phyloP scores from a whole-genome alignment of 2,329 filamentous ascomycete genomes.

The Paecilomyces formosus region DNA sequence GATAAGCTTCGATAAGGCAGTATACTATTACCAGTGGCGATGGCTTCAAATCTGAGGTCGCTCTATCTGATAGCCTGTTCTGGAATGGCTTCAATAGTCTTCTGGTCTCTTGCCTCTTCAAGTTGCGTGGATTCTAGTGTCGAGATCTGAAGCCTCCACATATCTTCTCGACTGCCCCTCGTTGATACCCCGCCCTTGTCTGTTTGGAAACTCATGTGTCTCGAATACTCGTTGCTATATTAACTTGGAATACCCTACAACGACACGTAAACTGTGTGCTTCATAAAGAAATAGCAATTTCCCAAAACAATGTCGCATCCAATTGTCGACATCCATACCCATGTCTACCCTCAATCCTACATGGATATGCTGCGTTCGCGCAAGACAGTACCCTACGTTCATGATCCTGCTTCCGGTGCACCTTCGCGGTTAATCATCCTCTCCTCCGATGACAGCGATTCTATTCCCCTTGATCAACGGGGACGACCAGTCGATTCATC shows the following conservation, averaged over 20 bases:
- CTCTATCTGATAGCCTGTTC: not conserved
- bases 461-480: slow-evolving; percentile 39
- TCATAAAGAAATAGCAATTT: not conserved
- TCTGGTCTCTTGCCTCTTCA: not conserved
- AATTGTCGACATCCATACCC: slow-evolving; percentile 55
- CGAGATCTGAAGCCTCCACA: not conserved
- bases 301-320: slow-evolving; percentile 21
- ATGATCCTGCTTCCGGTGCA: slow-evolving; percentile 27
- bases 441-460: slow-evolving; percentile 36
- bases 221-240: not conserved
- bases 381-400: slow-evolving; percentile 38
- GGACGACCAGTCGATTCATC: slow-evolving; percentile 77
- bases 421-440: slow-evolving; percentile 40
- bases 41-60: not conserved
- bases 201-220: not conserved
- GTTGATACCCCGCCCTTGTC: not conserved
- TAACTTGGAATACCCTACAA: no score
- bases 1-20: not conserved
- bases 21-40: not conserved
- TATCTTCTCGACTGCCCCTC: not conserved
- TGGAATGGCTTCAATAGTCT: not conserved
- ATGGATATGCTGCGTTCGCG: slow-evolving; percentile 51
- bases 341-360: slow-evolving; percentile 56
- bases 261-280: no score
- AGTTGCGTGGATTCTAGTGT: not conserved